Percentiles rank a stretch among this genome's conserved stretches.
These are phyloP conservation scores for Mortierella polycephala DNA, from an alignment of 371 early-diverging fungal species.

Conservation along the genomic window DNA sequence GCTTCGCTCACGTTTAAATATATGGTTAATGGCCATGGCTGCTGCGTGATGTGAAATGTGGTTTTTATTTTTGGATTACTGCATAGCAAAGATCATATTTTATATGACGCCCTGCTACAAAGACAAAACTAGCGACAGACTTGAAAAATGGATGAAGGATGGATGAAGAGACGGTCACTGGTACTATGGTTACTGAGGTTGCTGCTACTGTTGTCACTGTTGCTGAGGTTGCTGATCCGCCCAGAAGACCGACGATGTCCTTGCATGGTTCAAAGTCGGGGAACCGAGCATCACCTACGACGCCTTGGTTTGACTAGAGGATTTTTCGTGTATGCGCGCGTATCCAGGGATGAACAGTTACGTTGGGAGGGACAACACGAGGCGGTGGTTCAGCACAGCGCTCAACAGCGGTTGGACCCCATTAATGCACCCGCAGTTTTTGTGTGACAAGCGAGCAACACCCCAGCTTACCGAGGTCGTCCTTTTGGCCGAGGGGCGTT, in stretches of 20 bases:
- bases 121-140: no score
- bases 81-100: no score
- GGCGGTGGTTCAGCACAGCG: not conserved
- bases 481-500: constrained; percentile 37
- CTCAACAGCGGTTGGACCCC: no score
- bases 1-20: no score
- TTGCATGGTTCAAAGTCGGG: constrained; percentile 23
- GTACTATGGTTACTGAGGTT: not conserved
- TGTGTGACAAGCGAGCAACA: not conserved
- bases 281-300: constrained; percentile 38
- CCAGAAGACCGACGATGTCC: constrained; percentile 39
- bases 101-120: no score
- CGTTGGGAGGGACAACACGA: not conserved
- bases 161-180: no score
- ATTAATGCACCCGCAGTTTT: no score
- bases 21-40: no score
- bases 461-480: constrained; percentile 45
- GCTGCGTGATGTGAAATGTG: no score
- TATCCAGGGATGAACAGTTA: not conserved
- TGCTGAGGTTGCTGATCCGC: constrained; percentile 40
- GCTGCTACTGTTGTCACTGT: constrained; percentile 9
- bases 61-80: no score
- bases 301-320: constrained; percentile 31
- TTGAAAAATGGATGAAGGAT: no score
- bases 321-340: not conserved